Evolutionary conservation across 2,329 filamentous ascomycete species (phyloP).

Genomic region (Talaromyces funiculosus): DNA sequence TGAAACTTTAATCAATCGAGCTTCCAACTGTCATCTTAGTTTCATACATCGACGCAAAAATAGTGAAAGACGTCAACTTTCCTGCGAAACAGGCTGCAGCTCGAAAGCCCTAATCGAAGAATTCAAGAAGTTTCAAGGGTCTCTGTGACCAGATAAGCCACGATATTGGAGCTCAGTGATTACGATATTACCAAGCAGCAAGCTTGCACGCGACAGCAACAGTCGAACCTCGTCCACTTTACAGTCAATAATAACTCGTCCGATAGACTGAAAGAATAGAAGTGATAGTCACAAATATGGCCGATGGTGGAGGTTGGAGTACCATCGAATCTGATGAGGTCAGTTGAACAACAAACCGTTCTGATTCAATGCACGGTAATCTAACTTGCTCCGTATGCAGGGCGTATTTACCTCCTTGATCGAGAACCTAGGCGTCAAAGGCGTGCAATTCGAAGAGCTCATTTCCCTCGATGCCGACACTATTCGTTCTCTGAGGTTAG

Average conservation of each 20-base stretch:
- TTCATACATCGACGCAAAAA: background rate
- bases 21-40: conserved; percentile 6
- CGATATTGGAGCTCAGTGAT: background rate
- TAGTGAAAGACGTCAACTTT: background rate
- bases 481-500: conserved; percentile 39
- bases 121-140: background rate
- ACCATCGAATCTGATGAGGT: conserved; percentile 97
- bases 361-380: background rate
- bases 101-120: background rate
- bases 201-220: background rate
- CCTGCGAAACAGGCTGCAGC: background rate
- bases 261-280: background rate
- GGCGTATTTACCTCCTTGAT: conserved; percentile 97
- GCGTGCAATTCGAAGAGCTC: conserved; percentile 95
- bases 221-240: background rate
- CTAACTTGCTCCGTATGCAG: conserved; percentile 36
- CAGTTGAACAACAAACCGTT: conserved; percentile 43
- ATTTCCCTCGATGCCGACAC: conserved; percentile 74
- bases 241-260: background rate
- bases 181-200: background rate
- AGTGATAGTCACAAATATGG: conserved; percentile 42
- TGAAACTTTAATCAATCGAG: background rate
- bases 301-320: conserved; percentile 70
- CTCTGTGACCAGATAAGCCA: background rate
- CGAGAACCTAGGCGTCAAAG: conserved; percentile 82